Evolutionary conservation across 2,329 filamentous ascomycete genomes (phyloP).

Genomic region (Monosporascus sp.): DNA sequence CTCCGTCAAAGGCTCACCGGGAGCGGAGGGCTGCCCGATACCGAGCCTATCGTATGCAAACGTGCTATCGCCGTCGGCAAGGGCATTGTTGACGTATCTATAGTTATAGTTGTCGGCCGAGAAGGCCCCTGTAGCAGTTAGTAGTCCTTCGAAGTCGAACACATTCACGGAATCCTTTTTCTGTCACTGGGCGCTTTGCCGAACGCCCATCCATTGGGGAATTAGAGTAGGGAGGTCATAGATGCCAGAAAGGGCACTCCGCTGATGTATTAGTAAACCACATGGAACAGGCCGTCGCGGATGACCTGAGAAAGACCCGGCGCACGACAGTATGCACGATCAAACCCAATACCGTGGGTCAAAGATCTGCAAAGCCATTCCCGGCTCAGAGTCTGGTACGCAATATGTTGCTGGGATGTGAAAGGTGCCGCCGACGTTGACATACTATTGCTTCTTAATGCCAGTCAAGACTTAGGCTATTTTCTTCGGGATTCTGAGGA

Average conservation of each 20-base stretch:
- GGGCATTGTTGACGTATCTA: not conserved
- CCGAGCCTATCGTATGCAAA: no score
- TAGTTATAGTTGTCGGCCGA: not conserved
- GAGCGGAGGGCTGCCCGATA: no score
- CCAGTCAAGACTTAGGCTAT: not conserved
- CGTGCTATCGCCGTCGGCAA: constrained; percentile 18
- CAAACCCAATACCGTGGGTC: constrained; percentile 47
- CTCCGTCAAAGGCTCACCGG: no score
- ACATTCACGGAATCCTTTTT: no score
- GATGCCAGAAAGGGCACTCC: no score
- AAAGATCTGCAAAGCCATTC: constrained; percentile 36
- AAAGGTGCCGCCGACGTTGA: constrained; percentile 45
- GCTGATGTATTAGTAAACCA: no score
- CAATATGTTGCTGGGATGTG: constrained; percentile 57
- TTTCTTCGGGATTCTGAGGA: not conserved
- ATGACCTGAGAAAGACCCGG: no score
- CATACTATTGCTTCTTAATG: not conserved
- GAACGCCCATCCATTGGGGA: no score
- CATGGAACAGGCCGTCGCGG: no score
- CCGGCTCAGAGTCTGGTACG: constrained; percentile 41
- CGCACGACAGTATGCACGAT: not conserved
- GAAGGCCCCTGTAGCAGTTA: not conserved
- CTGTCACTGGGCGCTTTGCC: no score
- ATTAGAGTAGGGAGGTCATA: no score
- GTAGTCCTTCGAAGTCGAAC: no score